Evolutionary conservation across 495 filamentous ascomycete genomes (phyloP).

Genomic region (Lichina pygmaea): DNA sequence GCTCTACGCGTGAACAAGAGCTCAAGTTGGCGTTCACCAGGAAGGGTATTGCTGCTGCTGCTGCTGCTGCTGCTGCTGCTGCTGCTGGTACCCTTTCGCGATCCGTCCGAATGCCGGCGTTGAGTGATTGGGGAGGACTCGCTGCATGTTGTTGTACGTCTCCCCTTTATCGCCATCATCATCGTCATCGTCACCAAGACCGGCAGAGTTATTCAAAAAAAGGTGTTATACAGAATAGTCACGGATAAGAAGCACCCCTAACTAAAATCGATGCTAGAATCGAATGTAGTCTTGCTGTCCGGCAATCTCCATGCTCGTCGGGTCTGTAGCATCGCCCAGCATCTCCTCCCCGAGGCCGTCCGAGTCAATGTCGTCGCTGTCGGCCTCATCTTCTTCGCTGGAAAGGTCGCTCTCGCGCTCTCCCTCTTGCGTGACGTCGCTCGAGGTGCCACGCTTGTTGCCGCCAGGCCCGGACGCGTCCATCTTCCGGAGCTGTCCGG

Average conservation of each 20-base stretch:
- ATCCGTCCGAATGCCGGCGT: too few relatives aligned
- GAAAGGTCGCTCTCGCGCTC: slow-evolving; percentile 51
- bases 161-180: too few relatives aligned
- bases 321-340: slow-evolving; percentile 4
- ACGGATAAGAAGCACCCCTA: not conserved
- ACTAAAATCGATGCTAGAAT: slow-evolving; percentile 14
- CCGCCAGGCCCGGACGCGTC: slow-evolving; percentile 14
- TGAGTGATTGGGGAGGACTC: too few relatives aligned
- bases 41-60: too few relatives aligned
- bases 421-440: slow-evolving; percentile 10
- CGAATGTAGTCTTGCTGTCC: slow-evolving; percentile 45
- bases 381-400: slow-evolving; percentile 58
- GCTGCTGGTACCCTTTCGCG: too few relatives aligned
- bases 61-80: too few relatives aligned
- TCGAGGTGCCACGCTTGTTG: not conserved
- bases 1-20: too few relatives aligned
- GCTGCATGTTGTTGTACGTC: too few relatives aligned
- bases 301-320: slow-evolving; percentile 21
- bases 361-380: slow-evolving; percentile 73
- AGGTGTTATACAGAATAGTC: too few relatives aligned
- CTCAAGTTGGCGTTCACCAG: too few relatives aligned
- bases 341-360: slow-evolving; percentile 55
- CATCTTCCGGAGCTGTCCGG: slow-evolving; percentile 38
- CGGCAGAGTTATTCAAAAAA: too few relatives aligned
- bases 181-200: too few relatives aligned